Evolutionary conservation across 2,329 filamentous ascomycete species (phyloP).

Genomic region (Penicillium sp.): DNA sequence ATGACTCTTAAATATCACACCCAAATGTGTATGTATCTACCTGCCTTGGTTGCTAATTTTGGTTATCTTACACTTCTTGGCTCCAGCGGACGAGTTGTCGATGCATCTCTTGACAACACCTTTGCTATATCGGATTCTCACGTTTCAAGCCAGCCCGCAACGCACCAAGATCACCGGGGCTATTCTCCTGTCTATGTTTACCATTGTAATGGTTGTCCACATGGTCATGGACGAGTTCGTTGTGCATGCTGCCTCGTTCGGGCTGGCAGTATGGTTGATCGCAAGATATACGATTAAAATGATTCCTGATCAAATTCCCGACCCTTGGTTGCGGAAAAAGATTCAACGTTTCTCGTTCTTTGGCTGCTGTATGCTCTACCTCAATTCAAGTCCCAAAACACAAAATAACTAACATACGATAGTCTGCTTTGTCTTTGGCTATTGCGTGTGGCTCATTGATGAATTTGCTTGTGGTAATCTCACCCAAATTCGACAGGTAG

Average conservation of each 20-base stretch:
- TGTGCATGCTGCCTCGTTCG: conserved; percentile 41
- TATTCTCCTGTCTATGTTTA: conserved; percentile 21
- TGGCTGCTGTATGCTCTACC: conserved; percentile 20
- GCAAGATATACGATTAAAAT: conserved; percentile 30
- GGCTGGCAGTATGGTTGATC: conserved; percentile 37
- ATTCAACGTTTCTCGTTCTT: conserved; percentile 21
- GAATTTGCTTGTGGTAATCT: conserved; percentile 35
- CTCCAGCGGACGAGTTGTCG: conserved; percentile 40
- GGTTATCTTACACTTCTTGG: neutral
- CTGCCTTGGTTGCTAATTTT: neutral
- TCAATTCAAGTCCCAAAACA: neutral
- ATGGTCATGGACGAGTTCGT: conserved; percentile 48
- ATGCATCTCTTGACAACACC: conserved; percentile 48
- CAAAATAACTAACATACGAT: neutral
- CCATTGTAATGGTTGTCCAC: conserved; percentile 42
- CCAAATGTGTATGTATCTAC: conserved; percentile 29
- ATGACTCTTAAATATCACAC: conserved; percentile 36
- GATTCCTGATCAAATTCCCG: conserved; percentile 34
- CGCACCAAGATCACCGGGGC: conserved; percentile 25
- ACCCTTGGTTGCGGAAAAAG: conserved; percentile 24
- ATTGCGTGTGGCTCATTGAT: conserved; percentile 44
- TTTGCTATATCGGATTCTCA: conserved; percentile 44
- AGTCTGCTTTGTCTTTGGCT: conserved; percentile 42
- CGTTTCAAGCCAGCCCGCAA: conserved; percentile 29
- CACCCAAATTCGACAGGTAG: conserved; percentile 23